A percentile compares a stretch with the other conserved stretches of the same genome.
Evolutionary conservation across 225 moss, liverwort and hornwort species (phyloP).

Genomic region (Takakia lepidozioides): DNA sequence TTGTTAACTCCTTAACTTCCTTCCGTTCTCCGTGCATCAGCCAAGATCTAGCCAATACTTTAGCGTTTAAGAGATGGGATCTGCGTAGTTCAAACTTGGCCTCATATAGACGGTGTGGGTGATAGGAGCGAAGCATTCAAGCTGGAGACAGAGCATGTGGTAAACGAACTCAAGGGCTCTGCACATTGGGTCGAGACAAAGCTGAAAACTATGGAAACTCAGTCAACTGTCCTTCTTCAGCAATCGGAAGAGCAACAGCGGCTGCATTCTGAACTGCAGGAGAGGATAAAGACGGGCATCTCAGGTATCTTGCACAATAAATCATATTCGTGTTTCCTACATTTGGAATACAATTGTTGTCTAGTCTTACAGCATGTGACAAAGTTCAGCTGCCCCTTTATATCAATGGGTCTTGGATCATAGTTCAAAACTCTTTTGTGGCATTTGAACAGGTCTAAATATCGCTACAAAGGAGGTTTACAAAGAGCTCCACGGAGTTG

Average conservation of each 20-base stretch:
- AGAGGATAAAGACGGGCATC: slow-evolving; percentile 40
- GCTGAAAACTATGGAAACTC: slow-evolving; percentile 46
- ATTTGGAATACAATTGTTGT: too few relatives aligned
- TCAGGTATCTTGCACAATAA: slow-evolving; percentile 18
- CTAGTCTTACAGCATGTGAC: too few relatives aligned
- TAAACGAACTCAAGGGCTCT: slow-evolving; percentile 72
- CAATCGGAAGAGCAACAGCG: slow-evolving; percentile 44
- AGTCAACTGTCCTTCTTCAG: slow-evolving; percentile 24
- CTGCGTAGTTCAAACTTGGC: too few relatives aligned
- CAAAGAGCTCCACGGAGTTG: slow-evolving; percentile 38
- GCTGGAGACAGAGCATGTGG: slow-evolving; percentile 68
- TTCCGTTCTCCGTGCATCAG: too few relatives aligned
- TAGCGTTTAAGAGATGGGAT: too few relatives aligned
- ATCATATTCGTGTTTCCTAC: too few relatives aligned
- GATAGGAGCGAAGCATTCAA: slow-evolving; percentile 95
- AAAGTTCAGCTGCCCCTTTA: too few relatives aligned
- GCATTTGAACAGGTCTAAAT: slow-evolving; percentile 42
- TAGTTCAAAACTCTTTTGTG: too few relatives aligned
- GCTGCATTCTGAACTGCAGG: slow-evolving; percentile 35
- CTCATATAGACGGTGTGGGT: too few relatives aligned
- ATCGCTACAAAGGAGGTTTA: slow-evolving; percentile 37
- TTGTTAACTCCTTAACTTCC: too few relatives aligned
- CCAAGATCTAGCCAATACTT: too few relatives aligned
- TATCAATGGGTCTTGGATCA: too few relatives aligned
- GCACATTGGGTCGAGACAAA: slow-evolving; percentile 65